Base-by-base conservation (phyloP, 208 protist species). In the Wallacemonas sp. region DNA sequence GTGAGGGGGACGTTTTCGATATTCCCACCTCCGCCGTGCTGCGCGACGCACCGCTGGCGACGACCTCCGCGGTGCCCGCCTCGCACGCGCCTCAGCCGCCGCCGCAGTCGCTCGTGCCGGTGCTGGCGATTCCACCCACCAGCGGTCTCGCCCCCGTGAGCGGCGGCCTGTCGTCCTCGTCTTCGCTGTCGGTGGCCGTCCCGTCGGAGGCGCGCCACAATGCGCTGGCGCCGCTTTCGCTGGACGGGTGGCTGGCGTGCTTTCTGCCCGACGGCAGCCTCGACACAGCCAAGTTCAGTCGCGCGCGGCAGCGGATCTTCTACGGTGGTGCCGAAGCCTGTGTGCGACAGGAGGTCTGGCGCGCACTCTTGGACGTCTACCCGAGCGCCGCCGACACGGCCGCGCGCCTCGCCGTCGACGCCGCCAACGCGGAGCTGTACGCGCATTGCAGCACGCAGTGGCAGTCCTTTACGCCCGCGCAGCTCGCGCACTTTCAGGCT, bases 301-400 rank as follows among this genome's bases (percentile, higher is more conserved):
- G 55, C 7, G 70, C 71, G 3, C 73, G 67, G 14, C 39, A 39
- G 7, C 48, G 61, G 49, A 70, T 65, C 2, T 86, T 71, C 55
- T 50, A 57, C 39, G 83, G 87, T 66, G 87, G 87, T 32, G 61
- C 65, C 11, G 45, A 28, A 31, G 28, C 45, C 3, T 11, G 48
- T 16, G 64, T 96, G 22, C 79, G 90, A 12, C 67, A 84, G 28
- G 70, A 91, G 69, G 84, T 95, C 23, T 97, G 93, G 91, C 75
- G 67, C 33, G 92, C 84, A 74, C 57, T 93, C 36, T 76, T 97
- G 5, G 68, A 69, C 11, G 72, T 83, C 25, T 95, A 89, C 74
- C 33, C 71, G 3, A 44, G 74, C 4, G 57, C 69, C 22, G 75
- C 77, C 18, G 79, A 72, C 2, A 55, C 59, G 41, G 54, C 22